phyloP scores from a whole-genome alignment of 208 protist species.

The Naegleria fowleri region DNA sequence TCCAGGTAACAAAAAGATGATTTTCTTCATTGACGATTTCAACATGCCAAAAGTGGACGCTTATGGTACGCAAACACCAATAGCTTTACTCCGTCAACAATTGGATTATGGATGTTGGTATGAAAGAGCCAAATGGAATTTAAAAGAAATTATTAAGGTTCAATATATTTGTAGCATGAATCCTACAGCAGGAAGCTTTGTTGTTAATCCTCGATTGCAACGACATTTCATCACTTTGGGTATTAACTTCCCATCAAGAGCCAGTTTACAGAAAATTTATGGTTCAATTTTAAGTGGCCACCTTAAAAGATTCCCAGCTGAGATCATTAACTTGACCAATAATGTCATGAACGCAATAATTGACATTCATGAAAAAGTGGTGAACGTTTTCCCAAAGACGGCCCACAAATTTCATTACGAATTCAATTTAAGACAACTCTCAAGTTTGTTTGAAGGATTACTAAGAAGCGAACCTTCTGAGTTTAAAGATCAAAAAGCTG shows the following conservation, averaged over 20 bases:
- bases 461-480: conserved; percentile 44
- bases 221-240: conserved; percentile 69
- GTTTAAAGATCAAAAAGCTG: conserved; percentile 29
- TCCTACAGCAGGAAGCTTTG: conserved; percentile 70
- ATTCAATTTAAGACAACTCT: conserved; percentile 73
- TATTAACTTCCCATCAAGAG: conserved; percentile 50
- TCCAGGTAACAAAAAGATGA: conserved; percentile 52
- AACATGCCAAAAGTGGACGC: conserved; percentile 77
- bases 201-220: conserved; percentile 64
- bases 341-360: conserved; percentile 58
- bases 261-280: conserved; percentile 52
- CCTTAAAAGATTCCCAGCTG: conserved; percentile 28
- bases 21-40: conserved; percentile 80
- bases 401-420: conserved; percentile 79
- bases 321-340: conserved; percentile 34
- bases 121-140: conserved; percentile 51
- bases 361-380: conserved; percentile 56
- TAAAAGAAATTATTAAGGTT: conserved; percentile 60
- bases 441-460: conserved; percentile 58
- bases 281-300: conserved; percentile 57
- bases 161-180: conserved; percentile 72
- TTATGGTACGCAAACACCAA: conserved; percentile 73
- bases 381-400: conserved; percentile 58
- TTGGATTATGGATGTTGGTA: conserved; percentile 75
- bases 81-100: conserved; percentile 72